Base-by-base conservation (phyloP, 169 alveolate genomes). In the Cryptosporidium xiaoi region DNA sequence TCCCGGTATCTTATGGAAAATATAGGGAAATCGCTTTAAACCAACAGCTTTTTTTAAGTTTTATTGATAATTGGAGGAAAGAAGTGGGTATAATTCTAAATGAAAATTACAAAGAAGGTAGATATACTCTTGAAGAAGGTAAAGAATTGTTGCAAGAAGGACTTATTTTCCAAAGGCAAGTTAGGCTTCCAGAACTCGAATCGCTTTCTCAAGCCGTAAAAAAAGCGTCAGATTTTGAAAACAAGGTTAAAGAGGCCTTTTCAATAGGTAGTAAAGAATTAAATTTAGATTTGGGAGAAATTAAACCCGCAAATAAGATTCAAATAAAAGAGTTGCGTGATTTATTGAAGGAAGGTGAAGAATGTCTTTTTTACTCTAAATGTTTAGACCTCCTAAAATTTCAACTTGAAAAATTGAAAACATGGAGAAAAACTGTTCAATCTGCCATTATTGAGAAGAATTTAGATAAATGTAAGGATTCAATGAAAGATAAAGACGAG, bases 401-500 rank as follows among this genome's bases (percentile, higher is more conserved):
- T 40, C 87, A 77, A 77, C 33, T 77, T 6, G 71, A 62, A 44
- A 56, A 77, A 13, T 33, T 77, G 31, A 77, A 77, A 24, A 58
- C 87, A 2, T 77, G 87, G 87, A 77, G 71, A 60, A 56, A 44
- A 1, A 77, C 65, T 4, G 87, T 77, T 4, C 77, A 77, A 60
- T 40, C 87, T 7, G 87, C 87, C 44, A 77, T 77, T 40, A 62
- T 60, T 46, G 87, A 77, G 64, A 77, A 77, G 20, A 77, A 60
- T 24, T 62, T 77, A 36, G 87, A 77, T 48, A 77, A 77, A 62
- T 77, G 87, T 33, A 77, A 77, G 31, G 87, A 77, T n/a, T 77
- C 64, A 3, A 77, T 77, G 4, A 77, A 77, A 60, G 87, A 77
- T 40, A 77, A 77, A 16, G 87, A 77, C 48, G 71, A 77, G 7